Conservation (phyloP, 148 eudicot species). For the Arbutus unedo region DNA sequence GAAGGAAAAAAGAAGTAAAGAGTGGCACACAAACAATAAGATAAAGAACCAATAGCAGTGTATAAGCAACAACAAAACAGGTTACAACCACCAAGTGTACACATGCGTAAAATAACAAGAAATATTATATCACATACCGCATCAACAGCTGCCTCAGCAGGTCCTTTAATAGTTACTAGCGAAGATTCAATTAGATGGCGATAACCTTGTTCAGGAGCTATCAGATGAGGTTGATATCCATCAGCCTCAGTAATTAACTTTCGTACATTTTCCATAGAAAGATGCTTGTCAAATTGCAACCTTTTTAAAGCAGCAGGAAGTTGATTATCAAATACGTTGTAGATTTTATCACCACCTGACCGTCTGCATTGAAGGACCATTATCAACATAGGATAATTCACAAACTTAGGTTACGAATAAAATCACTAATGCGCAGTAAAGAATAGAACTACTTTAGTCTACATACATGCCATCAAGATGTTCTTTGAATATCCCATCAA, state of each 20-base stretch:
- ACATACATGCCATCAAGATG: slow-evolving; percentile 97
- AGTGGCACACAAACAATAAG: background rate
- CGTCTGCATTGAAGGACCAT: slow-evolving; percentile 23
- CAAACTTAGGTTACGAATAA: background rate
- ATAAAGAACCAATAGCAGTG: background rate
- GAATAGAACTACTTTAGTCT: background rate
- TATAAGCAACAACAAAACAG: background rate
- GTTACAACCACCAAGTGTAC: background rate
- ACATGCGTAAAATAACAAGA: background rate
- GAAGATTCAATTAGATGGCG: slow-evolving; percentile 31
- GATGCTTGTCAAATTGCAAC: slow-evolving; percentile 31
- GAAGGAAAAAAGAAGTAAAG: background rate
- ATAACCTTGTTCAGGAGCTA: slow-evolving; percentile 37
- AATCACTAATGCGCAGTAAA: background rate
- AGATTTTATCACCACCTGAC: slow-evolving; percentile 29
- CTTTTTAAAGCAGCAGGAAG: slow-evolving; percentile 34
- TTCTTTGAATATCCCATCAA: slow-evolving; percentile 91
- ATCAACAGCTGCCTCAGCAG: slow-evolving; percentile 31
- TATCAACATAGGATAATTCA: background rate
- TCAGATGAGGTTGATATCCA: slow-evolving; percentile 35
- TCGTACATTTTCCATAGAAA: slow-evolving; percentile 29
- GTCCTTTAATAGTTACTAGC: slow-evolving; percentile 24
- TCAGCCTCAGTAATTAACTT: slow-evolving; percentile 35
- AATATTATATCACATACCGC: slow-evolving; percentile 22
- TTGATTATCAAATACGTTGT: slow-evolving; percentile 32